Base-by-base conservation (phyloP, 208 protist species). In the Leishmania guyanensis region DNA sequence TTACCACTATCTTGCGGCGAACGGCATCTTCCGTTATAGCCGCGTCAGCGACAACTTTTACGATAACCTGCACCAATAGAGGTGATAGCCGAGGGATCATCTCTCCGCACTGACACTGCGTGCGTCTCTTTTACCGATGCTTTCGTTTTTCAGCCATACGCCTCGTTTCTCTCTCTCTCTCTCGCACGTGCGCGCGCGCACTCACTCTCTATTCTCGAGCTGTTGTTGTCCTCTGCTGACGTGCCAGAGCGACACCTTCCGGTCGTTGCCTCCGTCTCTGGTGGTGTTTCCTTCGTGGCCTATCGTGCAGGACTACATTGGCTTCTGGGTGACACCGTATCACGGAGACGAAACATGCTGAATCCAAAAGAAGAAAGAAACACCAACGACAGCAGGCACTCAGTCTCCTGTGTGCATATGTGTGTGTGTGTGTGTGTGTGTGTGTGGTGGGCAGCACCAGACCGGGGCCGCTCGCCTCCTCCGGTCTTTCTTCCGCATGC, bases 1-100 rank as follows among this genome's bases (percentile, higher is more conserved):
- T 9, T 84, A 79, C 56, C 58, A 69, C 36, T 80, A 84, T 74
- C 8, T 82, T 16, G 60, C 69, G 16, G 46, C 46, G 5, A 68
- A 54, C 73, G 78, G 77, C 17, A 10, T 64, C 17, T 81, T 84
- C 36, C 77, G 50, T 29, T 80, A 79, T 75, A 69, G 65, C 17
- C 79, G 81, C n/a, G 58, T 89, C 46, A 91, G 83, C 9, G 89
- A 91, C 78, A 85, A 93, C 75, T 91, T 93, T 51, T 93, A 90
- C 81, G 82, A 86, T 14, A 87, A 90, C 58, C 69, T 93, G 2
- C 78, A 88, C 71, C 78, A 46, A 2, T 91, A 64, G 48, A 26
- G 26, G 4, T 17, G 29, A 79, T 64, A 14, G 78, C 3, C 58
- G 73, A 43, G 70, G 20, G 53, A 43, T 17, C 74, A n/a, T 64